phyloP scores from a whole-genome alignment of 1,284 basidiomycete genomes.

The Boletus semigastroideus region DNA sequence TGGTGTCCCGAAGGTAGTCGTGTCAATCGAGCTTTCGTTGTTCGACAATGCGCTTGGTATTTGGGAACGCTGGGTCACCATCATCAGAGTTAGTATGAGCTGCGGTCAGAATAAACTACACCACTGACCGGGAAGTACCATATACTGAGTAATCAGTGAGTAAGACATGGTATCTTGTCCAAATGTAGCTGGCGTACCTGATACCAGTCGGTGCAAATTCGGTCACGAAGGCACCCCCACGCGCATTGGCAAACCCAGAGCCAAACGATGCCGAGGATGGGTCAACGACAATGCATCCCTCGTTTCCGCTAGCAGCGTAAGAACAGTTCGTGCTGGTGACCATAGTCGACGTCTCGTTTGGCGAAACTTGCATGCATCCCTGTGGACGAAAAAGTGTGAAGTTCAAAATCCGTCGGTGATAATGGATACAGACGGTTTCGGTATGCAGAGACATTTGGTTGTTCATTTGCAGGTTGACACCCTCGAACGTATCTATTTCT shows the following conservation, averaged over 20 bases:
- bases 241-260: slow-evolving; percentile 56
- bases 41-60: slow-evolving; percentile 56
- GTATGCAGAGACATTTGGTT: slow-evolving; percentile 76
- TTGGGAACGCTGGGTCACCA: slow-evolving; percentile 43
- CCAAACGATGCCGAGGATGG: slow-evolving; percentile 60
- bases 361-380: slow-evolving; percentile 54
- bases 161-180: background rate
- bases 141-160: slow-evolving; percentile 41
- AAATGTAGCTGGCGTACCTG: slow-evolving; percentile 44
- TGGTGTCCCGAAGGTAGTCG: slow-evolving; percentile 62
- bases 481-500: slow-evolving; percentile 79
- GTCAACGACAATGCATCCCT: slow-evolving; percentile 63
- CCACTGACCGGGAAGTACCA: slow-evolving; percentile 70
- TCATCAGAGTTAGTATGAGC: slow-evolving; percentile 2
- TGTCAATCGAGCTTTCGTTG: slow-evolving; percentile 61
- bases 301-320: slow-evolving; percentile 50
- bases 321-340: slow-evolving; percentile 64
- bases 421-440: slow-evolving; percentile 34
- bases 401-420: background rate
- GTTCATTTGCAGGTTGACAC: slow-evolving; percentile 59
- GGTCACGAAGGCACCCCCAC: slow-evolving; percentile 73
- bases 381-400: slow-evolving; percentile 17
- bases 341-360: slow-evolving; percentile 50
- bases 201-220: slow-evolving; percentile 66
- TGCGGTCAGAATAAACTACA: background rate